These are phyloP conservation scores for Fusarium sp. DNA, from an alignment of 2,329 filamentous ascomycete genomes.

Conservation along the genomic window DNA sequence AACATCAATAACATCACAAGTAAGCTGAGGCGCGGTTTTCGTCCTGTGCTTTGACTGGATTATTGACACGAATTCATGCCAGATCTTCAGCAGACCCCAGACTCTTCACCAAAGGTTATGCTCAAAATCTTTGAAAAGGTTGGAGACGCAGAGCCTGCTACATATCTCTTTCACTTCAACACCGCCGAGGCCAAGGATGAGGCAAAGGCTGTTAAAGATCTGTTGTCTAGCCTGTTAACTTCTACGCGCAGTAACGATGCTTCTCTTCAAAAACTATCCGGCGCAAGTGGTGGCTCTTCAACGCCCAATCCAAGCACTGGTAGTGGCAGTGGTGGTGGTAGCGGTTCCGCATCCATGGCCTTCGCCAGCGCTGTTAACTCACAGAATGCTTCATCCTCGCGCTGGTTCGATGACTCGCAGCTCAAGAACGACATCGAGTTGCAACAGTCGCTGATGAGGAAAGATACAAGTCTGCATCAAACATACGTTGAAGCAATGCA, in stretches of 20 bases:
- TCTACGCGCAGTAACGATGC: slow-evolving; percentile 68
- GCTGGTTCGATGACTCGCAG: slow-evolving; percentile 82
- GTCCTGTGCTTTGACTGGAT: background rate
- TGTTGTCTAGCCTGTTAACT: slow-evolving; percentile 80
- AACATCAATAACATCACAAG: slow-evolving; percentile 82
- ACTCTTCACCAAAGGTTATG: slow-evolving; percentile 88
- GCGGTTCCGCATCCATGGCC: slow-evolving; percentile 75
- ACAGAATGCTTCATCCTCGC: slow-evolving; percentile 60
- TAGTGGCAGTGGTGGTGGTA: slow-evolving; percentile 43
- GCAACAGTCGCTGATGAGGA: slow-evolving; percentile 88
- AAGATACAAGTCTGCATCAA: slow-evolving; percentile 77
- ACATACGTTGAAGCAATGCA: slow-evolving; percentile 87
- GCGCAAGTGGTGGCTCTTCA: slow-evolving; percentile 43
- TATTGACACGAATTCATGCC: slow-evolving; percentile 2
- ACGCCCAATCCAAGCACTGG: slow-evolving; percentile 42
- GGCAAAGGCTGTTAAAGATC: slow-evolving; percentile 85
- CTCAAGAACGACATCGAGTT: slow-evolving; percentile 82
- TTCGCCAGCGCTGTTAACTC: slow-evolving; percentile 75
- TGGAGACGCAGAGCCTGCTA: slow-evolving; percentile 66
- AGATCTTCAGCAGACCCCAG: slow-evolving; percentile 96
- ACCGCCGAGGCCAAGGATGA: slow-evolving; percentile 81
- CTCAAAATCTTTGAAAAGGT: slow-evolving; percentile 87
- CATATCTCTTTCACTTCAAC: slow-evolving; percentile 91
- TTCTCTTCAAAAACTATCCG: slow-evolving; percentile 58
- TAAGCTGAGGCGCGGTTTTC: slow-evolving; percentile 54